phyloP scores from a whole-genome alignment of 805 yeast genomes.

The Candida coquimbonensis region DNA sequence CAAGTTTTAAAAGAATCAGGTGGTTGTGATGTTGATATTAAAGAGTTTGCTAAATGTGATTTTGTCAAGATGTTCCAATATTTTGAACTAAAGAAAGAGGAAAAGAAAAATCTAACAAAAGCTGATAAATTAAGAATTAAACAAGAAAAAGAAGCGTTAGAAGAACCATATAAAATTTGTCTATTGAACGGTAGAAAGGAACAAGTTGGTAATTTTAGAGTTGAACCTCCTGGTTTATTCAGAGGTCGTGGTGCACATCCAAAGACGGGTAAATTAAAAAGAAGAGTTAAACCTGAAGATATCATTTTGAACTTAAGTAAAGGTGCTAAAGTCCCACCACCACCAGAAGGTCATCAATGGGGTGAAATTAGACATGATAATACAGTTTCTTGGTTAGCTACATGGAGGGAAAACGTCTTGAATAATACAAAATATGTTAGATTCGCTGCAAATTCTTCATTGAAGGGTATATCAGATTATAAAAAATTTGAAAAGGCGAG shows the following conservation, averaged over 20 bases:
- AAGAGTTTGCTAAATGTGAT: slow-evolving; percentile 64
- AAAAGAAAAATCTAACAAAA: slow-evolving; percentile 58
- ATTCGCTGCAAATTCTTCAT: slow-evolving; percentile 82
- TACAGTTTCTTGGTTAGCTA: slow-evolving; percentile 92
- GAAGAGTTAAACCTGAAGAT: slow-evolving; percentile 84
- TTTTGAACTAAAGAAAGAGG: slow-evolving; percentile 63
- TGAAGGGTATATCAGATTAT: slow-evolving; percentile 86
- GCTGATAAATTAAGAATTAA: slow-evolving; percentile 74
- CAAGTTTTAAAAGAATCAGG: slow-evolving; percentile 63
- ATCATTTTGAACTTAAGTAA: slow-evolving; percentile 76
- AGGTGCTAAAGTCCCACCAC: slow-evolving; percentile 64
- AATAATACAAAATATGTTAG: slow-evolving; percentile 82
- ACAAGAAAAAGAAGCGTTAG: slow-evolving; percentile 64
- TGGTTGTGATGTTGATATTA: slow-evolving; percentile 51
- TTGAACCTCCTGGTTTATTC: slow-evolving; percentile 94
- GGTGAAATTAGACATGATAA: slow-evolving; percentile 84
- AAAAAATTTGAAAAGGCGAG: slow-evolving; percentile 94
- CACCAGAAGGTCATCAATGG: slow-evolving; percentile 89
- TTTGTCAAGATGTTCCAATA: slow-evolving; percentile 66
- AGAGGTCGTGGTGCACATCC: slow-evolving; percentile 98
- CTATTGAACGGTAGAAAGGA: slow-evolving; percentile 80
- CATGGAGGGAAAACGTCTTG: slow-evolving; percentile 92
- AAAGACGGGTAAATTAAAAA: slow-evolving; percentile 84
- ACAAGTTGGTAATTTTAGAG: slow-evolving; percentile 86
- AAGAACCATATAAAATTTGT: slow-evolving; percentile 79